These are phyloP conservation scores for Penicillium decumbens DNA, from an alignment of 2,329 filamentous ascomycete species.

Conservation along the genomic window DNA sequence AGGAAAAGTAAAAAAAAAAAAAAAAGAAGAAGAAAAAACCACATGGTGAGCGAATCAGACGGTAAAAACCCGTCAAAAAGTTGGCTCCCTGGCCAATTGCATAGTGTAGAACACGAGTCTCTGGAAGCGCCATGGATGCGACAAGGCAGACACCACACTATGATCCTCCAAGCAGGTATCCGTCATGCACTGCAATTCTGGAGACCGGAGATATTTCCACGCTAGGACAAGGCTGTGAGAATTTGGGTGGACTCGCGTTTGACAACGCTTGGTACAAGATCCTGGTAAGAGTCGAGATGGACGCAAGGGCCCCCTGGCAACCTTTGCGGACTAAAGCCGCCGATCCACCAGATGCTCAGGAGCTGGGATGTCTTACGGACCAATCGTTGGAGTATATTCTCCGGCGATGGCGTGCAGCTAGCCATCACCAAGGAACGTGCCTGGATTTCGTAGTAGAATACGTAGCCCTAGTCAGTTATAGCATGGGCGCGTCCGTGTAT, in stretches of 20 bases:
- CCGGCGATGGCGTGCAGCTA: conserved; percentile 2
- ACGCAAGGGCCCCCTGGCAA: conserved; percentile 9
- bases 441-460: background rate
- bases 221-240: conserved; percentile 13
- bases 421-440: conserved; percentile 9
- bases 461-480: background rate
- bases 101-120: background rate
- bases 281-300: background rate
- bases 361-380: background rate
- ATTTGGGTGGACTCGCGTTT: background rate
- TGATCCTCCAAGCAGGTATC: conserved; percentile 22
- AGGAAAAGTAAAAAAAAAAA: background rate
- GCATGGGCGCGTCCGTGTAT: background rate
- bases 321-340: conserved; percentile 10
- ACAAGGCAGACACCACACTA: conserved; percentile 1
- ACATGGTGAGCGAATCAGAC: conserved; percentile 12
- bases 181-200: conserved; percentile 16
- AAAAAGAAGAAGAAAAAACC: conserved; percentile 1
- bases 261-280: background rate
- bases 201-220: conserved; percentile 13
- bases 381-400: conserved; percentile 1
- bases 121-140: conserved; percentile 14
- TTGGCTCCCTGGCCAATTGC: conserved; percentile 14
- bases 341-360: background rate
- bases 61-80: conserved; percentile 10